Conservation (phyloP, 2,329 filamentous ascomycete species). For the Sporothrix mexicana region DNA sequence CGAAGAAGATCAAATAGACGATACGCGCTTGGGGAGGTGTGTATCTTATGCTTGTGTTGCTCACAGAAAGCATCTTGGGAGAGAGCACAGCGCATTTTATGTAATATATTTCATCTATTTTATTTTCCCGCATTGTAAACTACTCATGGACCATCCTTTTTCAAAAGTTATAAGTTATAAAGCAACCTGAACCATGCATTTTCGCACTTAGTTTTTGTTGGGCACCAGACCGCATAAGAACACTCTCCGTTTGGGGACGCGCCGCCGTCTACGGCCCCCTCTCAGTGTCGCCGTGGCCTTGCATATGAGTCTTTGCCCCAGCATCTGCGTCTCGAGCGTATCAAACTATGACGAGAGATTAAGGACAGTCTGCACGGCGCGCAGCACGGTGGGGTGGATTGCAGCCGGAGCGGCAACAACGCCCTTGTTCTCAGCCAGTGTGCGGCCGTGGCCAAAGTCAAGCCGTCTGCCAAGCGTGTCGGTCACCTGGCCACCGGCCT, state of each 20-base stretch:
- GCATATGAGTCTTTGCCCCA: too few species aligned
- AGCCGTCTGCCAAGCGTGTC: constrained; percentile 84
- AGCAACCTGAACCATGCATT: too few species aligned
- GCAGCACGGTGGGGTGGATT: constrained; percentile 77
- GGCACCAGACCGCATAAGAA: background rate
- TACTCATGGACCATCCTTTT: constrained; percentile 18
- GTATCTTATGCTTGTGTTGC: background rate
- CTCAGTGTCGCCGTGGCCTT: background rate
- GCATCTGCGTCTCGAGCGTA: background rate
- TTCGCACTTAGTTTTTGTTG: background rate
- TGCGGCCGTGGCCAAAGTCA: constrained; percentile 86
- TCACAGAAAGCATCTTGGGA: background rate
- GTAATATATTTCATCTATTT: constrained; percentile 27
- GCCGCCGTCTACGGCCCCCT: background rate
- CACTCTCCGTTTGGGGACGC: background rate
- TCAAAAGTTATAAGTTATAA: too few species aligned
- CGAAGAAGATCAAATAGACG: constrained; percentile 89
- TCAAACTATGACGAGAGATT: constrained; percentile 37
- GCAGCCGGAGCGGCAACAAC: constrained; percentile 84
- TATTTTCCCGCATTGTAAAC: constrained; percentile 36
- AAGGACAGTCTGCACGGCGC: constrained; percentile 82
- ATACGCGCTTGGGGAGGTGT: background rate
- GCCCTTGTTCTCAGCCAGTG: constrained; percentile 87
- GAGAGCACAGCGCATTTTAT: constrained; percentile 3
- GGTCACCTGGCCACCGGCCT: constrained; percentile 90